Percentiles rank a stretch among this genome's conserved stretches.
Evolutionary conservation across 257 asterid genomes (phyloP).

Genomic region (Plantago ovata): DNA sequence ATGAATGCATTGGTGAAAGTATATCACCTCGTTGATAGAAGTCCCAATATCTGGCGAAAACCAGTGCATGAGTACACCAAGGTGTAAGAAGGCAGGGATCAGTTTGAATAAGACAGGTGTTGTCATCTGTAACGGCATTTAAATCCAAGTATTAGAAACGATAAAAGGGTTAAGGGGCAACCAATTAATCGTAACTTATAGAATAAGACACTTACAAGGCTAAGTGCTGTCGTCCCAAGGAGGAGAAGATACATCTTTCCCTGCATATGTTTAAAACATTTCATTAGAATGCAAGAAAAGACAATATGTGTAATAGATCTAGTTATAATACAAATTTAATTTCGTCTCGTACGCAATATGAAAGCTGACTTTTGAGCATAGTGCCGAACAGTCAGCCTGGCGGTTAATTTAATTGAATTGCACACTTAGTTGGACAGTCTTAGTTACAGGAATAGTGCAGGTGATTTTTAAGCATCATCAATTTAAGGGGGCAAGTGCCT

Average conservation of each 20-base stretch:
- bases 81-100: constrained; percentile 71
- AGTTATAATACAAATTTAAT: no score
- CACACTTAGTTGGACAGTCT: no score
- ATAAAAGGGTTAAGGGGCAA: neutral
- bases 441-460: neutral
- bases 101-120: constrained; percentile 87
- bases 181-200: neutral
- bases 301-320: neutral
- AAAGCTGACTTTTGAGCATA: neutral
- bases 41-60: constrained; percentile 61
- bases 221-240: constrained; percentile 93
- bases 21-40: constrained; percentile 47
- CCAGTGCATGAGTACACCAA: constrained; percentile 86
- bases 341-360: no score
- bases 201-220: constrained; percentile 61
- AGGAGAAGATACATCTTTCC: constrained; percentile 96
- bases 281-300: neutral
- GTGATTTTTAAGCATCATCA: neutral
- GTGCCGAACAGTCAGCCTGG: no score
- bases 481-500: neutral
- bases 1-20: constrained; percentile 1
- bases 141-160: neutral
- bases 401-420: no score
- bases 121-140: constrained; percentile 57
- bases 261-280: constrained; percentile 27